Percentiles rank a stretch among this genome's conserved stretches.
phyloP scores from a whole-genome alignment of 495 filamentous ascomycete species.

The Penicillium maclennaniae region DNA sequence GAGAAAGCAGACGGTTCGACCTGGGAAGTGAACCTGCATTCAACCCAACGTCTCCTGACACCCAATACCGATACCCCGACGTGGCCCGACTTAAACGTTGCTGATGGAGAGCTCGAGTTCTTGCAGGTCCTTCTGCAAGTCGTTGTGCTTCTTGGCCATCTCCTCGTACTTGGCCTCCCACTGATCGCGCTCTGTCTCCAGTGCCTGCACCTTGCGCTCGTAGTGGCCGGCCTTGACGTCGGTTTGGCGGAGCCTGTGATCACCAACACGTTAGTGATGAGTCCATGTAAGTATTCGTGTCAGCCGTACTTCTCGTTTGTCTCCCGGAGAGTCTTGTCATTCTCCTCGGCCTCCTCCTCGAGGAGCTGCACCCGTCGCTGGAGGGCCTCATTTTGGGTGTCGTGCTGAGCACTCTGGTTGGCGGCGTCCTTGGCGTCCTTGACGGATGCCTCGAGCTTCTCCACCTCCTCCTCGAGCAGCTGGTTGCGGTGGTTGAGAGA shows the following conservation, averaged over 20 bases:
- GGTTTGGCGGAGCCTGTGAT: constrained; percentile 84
- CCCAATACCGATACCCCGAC: constrained; percentile 22
- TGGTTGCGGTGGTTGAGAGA: constrained; percentile 90
- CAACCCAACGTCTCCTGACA: constrained; percentile 31
- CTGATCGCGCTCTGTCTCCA: constrained; percentile 81
- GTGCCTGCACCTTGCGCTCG: constrained; percentile 97
- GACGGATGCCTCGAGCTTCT: constrained; percentile 75
- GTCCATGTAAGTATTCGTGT: no score
- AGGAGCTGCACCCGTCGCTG: constrained; percentile 89
- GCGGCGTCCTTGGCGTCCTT: constrained; percentile 76
- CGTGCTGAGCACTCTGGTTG: constrained; percentile 67
- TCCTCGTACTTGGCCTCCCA: constrained; percentile 98
- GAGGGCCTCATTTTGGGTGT: constrained; percentile 82
- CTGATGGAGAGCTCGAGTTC: constrained; percentile 84
- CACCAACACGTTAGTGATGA: constrained; percentile 15
- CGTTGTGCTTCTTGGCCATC: constrained; percentile 79
- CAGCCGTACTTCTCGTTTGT: constrained; percentile 91
- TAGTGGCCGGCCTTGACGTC: constrained; percentile 99
- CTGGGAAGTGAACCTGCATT: constrained; percentile 28
- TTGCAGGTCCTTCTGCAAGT: constrained; percentile 86
- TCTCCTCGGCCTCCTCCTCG: constrained; percentile 95
- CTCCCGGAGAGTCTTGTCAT: constrained; percentile 90
- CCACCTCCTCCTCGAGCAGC: constrained; percentile 82
- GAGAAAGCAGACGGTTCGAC: constrained; percentile 24
- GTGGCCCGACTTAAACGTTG: constrained; percentile 64